Conservation (phyloP, 306 rosid species). For the Dalbergia cultrata region DNA sequence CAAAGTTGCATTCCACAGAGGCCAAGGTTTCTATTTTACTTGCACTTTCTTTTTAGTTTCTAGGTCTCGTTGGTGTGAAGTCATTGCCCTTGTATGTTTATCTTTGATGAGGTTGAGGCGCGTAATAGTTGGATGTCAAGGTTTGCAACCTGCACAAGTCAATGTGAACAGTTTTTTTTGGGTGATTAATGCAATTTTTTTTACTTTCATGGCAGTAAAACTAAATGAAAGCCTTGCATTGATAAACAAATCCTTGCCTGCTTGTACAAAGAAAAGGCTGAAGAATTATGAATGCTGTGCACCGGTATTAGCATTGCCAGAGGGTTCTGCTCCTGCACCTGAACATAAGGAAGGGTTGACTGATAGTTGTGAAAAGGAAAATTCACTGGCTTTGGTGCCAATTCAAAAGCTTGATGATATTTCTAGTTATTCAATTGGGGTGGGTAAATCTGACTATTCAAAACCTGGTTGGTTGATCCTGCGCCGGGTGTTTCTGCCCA, state of each 20-base stretch:
- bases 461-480: constrained; percentile 79
- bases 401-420: constrained; percentile 40
- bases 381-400: constrained; percentile 75
- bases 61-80: too few species aligned
- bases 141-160: constrained; percentile 15
- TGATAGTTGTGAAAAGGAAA: constrained; percentile 44
- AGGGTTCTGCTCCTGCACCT: constrained; percentile 52
- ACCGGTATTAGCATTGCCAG: constrained; percentile 36
- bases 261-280: constrained; percentile 44
- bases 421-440: constrained; percentile 48
- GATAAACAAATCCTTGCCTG: constrained; percentile 48
- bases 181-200: constrained; percentile 29
- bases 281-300: constrained; percentile 52
- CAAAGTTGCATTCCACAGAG: constrained; percentile 72
- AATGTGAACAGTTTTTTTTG: neutral
- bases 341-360: constrained; percentile 45
- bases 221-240: constrained; percentile 23
- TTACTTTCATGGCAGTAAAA: constrained; percentile 48
- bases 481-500: constrained; percentile 65
- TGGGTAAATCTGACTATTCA: constrained; percentile 49
- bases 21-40: constrained; percentile 57
- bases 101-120: neutral
- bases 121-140: neutral
- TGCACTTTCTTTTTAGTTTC: neutral
- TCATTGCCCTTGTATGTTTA: neutral